These are phyloP conservation scores for Pelagophyceae sp. DNA, from an alignment of 352 stramenopile genomes.

Conservation along the genomic window DNA sequence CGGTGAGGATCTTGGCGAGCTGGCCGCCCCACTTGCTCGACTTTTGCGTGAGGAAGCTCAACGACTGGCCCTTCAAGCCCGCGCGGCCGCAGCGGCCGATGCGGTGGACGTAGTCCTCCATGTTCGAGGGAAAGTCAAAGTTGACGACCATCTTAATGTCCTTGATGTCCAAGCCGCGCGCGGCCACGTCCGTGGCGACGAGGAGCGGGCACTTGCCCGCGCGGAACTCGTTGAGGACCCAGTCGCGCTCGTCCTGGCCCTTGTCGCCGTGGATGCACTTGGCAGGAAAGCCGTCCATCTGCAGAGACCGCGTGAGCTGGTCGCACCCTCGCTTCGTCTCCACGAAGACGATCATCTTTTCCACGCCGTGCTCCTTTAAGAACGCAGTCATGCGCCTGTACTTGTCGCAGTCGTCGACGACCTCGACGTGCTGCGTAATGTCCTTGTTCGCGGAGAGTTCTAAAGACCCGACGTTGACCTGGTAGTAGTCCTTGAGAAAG, in stretches of 20 bases:
- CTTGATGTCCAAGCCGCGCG: constrained; percentile 96
- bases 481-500: constrained; percentile 91
- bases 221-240: constrained; percentile 93
- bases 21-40: constrained; percentile 61
- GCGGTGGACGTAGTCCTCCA: constrained; percentile 96
- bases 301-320: constrained; percentile 83
- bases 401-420: constrained; percentile 90
- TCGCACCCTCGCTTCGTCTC: constrained; percentile 97
- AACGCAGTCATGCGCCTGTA: constrained; percentile 71
- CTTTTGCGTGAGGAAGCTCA: constrained; percentile 87
- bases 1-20: constrained; percentile 72
- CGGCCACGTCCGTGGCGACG: constrained; percentile 98
- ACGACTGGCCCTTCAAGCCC: constrained; percentile 79
- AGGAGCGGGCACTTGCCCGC: constrained; percentile 83
- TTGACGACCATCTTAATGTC: constrained; percentile 98
- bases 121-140: constrained; percentile 97
- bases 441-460: constrained; percentile 95
- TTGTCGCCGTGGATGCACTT: constrained; percentile 99
- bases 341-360: constrained; percentile 97
- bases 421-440: constrained; percentile 93
- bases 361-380: constrained; percentile 60
- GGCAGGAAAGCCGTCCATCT: constrained; percentile 81
- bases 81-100: constrained; percentile 96
- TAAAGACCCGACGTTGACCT: constrained; percentile 83
- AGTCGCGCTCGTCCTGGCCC: constrained; percentile 85